Evolutionary conservation across 108 stramenopile species (phyloP), one percentile per base, ranked within the genome.

Genomic region (Epipyxis sp.): DNA sequence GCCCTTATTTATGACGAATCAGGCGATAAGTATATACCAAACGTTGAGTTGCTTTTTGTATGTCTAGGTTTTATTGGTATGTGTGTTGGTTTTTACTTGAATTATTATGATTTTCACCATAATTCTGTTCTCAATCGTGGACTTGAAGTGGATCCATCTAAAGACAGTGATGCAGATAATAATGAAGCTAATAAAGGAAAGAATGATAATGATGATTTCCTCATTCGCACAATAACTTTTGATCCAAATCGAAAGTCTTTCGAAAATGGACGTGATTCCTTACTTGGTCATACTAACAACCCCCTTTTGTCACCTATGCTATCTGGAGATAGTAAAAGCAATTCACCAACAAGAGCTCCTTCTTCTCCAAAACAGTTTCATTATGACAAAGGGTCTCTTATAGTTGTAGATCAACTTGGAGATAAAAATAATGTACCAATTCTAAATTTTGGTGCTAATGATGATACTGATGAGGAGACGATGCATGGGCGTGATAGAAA

Each of bases 1-100:
- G 27, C 61, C 6, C 61, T 32, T 16, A 74, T 88, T 42, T 82
- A 88, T 39, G 57, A 42, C 43, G 74, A 40, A 10, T 69, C 71
- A 29, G 77, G 50, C 0, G 59, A 74, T 20, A 42, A 35, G 13
- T 91, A 89, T 71, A 69, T 90, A 62, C 89, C 87, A 44, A 83
- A 85, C 59, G 88, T 88, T 0, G 89, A 89, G 59, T 43, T 88
- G 34, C 84, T 89, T 44, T 91, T 91, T 59, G 71, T 81, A 3
- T 39, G 34, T 0, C 85, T 83, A 41, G 89, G 81, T 0, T 77
- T 54, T 10, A 25, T 82, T 13, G 89, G 89, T 0, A 78, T 87
- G 3, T 2, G 84, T 27, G 59, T 84, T 32, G 89, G 89, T 30
- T 32, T 84, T n/a, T 6, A 84, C 0, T 44, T 89, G 40, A 89